These are phyloP conservation scores for Colletotrichum filicis DNA, from an alignment of 2,329 filamentous ascomycete genomes.

Conservation along the genomic window DNA sequence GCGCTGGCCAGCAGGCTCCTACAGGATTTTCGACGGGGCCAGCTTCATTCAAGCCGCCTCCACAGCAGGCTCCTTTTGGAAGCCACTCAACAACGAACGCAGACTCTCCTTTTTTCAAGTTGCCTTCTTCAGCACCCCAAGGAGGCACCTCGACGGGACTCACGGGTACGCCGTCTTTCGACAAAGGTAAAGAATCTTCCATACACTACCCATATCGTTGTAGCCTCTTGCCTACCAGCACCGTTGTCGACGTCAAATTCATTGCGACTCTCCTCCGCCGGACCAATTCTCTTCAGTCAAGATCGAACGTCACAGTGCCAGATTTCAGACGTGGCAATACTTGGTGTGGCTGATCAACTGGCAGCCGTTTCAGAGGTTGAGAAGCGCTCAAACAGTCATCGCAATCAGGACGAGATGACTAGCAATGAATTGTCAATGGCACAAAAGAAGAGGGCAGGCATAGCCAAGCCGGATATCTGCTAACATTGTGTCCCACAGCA, in stretches of 20 bases:
- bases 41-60: slow-evolving; percentile 13
- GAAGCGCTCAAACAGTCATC: neutral
- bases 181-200: slow-evolving; percentile 29
- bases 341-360: neutral
- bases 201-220: neutral
- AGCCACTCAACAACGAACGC: neutral
- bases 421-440: neutral
- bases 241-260: neutral
- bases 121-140: slow-evolving; percentile 3
- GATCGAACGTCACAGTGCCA: neutral
- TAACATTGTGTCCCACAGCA: slow-evolving; percentile 25
- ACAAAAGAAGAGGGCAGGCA: neutral
- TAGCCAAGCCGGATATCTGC: slow-evolving; percentile 3
- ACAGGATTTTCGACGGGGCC: slow-evolving; percentile 13
- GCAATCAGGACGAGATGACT: neutral
- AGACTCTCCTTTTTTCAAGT: slow-evolving; percentile 5
- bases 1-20: neutral
- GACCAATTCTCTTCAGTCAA: neutral
- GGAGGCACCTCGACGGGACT: slow-evolving; percentile 1
- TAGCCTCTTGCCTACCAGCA: neutral
- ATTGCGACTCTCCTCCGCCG: neutral
- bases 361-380: neutral
- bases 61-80: neutral
- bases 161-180: slow-evolving; percentile 11
- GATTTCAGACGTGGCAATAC: neutral